Evolutionary conservation across 2,329 filamentous ascomycete species (phyloP), one percentile per base, ranked within the genome.

Genomic region (Diaporthe sp.): DNA sequence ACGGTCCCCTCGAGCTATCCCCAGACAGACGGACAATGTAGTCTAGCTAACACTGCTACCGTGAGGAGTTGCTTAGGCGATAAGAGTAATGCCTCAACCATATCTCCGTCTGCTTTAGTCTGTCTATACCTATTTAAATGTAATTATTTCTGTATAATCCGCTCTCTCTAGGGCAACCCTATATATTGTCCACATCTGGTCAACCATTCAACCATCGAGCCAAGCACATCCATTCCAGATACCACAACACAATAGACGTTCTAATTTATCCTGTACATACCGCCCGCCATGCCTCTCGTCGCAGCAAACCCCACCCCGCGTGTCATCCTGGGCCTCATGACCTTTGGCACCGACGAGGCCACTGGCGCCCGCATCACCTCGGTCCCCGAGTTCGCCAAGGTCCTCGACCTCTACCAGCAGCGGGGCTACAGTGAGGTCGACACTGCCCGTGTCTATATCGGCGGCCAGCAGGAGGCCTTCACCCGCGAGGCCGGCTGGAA

Each of bases 351-450:
- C 9, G 89, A 91, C 77, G 85, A 87, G 76, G 73, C 77, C 9
- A 74, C 78, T 33, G 92, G 92, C 33, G 92, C 91, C 67, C 89
- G 93, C 52, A 89, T 94, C 78, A 94, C 92, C 9, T 80, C 81
- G 42, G 73, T 83, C 7, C 77, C 89, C 71, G 90, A 92, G 64
- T 94, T 89, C 85, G 92, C 89, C 78, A 88, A 88, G 77, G 88
- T 88, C 73, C 87, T 95, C 67, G 90, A 94, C 81, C 87, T 91
- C 78, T 89, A 95, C 79, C 91, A 94, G 81, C 85, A 86, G 19
- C 87, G 90, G 76, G 93, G 93, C 15, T 94, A 94, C 84, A 90
- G 91, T 79, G 93, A 94, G 80, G 83, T 95, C 68, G 94, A 95
- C 80, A 95, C 93, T 0, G 93, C 93, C 0, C 87, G 92, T 19